These are phyloP conservation scores for Porphyrellus cyaneotinctus DNA, from an alignment of 768 basidiomycete genomes.

Conservation along the genomic window DNA sequence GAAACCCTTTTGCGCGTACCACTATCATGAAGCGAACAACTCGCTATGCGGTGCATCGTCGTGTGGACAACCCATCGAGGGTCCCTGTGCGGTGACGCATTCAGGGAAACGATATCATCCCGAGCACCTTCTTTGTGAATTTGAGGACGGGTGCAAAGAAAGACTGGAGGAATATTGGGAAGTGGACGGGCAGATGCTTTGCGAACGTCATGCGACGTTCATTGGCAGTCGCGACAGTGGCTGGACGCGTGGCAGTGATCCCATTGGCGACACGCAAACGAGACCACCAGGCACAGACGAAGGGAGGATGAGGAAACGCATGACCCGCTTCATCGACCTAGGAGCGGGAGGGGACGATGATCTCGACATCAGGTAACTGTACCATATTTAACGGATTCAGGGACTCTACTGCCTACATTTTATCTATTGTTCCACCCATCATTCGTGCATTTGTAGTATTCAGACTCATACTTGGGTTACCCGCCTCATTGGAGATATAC, in stretches of 20 bases:
- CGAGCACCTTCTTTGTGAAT: slow-evolving; percentile 83
- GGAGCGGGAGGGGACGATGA: slow-evolving; percentile 29
- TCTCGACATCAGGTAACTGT: slow-evolving; percentile 31
- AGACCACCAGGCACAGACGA: slow-evolving; percentile 27
- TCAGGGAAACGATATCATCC: slow-evolving; percentile 81
- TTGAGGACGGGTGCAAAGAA: slow-evolving; percentile 50
- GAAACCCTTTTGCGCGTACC: slow-evolving; percentile 86
- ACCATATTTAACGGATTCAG: slow-evolving; percentile 11
- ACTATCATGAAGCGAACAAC: slow-evolving; percentile 89
- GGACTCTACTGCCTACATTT: slow-evolving; percentile 12
- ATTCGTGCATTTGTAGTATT: slow-evolving; percentile 20
- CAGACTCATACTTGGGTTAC: slow-evolving; percentile 11
- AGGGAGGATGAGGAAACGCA: slow-evolving; percentile 65
- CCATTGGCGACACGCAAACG: slow-evolving; percentile 4
- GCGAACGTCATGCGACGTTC: slow-evolving; percentile 68
- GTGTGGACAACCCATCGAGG: slow-evolving; percentile 90
- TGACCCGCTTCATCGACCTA: slow-evolving; percentile 80
- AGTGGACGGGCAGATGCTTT: slow-evolving; percentile 78
- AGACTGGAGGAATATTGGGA: slow-evolving; percentile 85
- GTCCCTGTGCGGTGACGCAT: slow-evolving; percentile 86
- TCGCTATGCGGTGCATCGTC: slow-evolving; percentile 76
- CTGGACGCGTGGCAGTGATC: slow-evolving; percentile 19
- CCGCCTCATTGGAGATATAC: slow-evolving; percentile 24
- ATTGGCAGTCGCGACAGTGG: slow-evolving; percentile 23
- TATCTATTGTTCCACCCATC: slow-evolving; percentile 16